Evolutionary conservation across 1,139 yeast species (phyloP).

Genomic region (Eremothecium gossypii): DNA sequence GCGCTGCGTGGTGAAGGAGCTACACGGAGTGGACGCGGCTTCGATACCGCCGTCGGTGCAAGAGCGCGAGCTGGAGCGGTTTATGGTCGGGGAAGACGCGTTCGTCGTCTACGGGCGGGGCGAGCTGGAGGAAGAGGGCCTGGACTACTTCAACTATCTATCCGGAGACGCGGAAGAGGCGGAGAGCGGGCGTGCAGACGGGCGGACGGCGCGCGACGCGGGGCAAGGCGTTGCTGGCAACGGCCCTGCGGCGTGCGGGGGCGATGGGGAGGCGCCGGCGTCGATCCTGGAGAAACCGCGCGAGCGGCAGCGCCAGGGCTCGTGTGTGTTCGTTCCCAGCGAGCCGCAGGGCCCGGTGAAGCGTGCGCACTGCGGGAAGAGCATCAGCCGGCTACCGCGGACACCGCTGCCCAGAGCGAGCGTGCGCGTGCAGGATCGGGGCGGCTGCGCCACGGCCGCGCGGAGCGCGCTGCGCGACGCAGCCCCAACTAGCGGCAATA

Average conservation of each 20-base stretch:
- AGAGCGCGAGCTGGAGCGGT: too few relatives aligned
- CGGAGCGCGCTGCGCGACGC: neutral
- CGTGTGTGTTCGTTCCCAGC: too few relatives aligned
- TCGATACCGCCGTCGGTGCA: too few relatives aligned
- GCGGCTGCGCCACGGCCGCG: neutral
- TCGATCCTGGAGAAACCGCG: too few relatives aligned
- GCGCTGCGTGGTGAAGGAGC: too few relatives aligned
- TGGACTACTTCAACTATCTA: slow-evolving; percentile 14
- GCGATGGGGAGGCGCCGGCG: too few relatives aligned
- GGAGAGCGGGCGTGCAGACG: neutral
- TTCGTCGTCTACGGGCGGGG: slow-evolving; percentile 10
- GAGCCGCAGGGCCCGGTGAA: neutral
- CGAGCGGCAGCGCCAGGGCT: too few relatives aligned
- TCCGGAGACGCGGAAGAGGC: slow-evolving; percentile 3
- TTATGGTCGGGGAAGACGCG: neutral
- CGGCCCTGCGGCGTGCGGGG: neutral
- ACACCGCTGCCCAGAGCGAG: neutral
- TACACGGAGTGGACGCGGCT: too few relatives aligned
- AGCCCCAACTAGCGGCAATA: neutral
- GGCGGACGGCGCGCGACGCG: neutral
- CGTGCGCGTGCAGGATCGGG: too few relatives aligned
- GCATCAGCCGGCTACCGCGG: neutral
- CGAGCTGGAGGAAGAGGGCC: slow-evolving; percentile 11
- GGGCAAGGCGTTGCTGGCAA: neutral
- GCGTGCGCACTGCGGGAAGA: neutral